phyloP scores from a whole-genome alignment of 225 moss, liverwort and hornwort genomes.

The Sphagnum contortum region DNA sequence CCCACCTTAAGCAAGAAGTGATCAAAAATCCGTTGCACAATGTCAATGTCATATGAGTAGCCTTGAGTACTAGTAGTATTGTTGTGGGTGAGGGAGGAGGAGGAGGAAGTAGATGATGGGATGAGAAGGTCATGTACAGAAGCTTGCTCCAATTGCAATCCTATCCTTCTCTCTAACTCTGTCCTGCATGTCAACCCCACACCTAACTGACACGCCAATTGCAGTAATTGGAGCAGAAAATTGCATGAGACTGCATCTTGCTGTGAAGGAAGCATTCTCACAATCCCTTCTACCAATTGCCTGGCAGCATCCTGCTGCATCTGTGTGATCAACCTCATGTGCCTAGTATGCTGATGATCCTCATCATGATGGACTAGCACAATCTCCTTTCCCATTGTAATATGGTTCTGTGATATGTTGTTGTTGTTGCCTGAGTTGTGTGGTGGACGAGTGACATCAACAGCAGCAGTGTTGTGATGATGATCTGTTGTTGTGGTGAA shows the following conservation, averaged over 20 bases:
- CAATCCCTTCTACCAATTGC: conserved; percentile 60
- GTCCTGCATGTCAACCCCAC: conserved; percentile 32
- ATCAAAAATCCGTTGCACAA: conserved; percentile 78
- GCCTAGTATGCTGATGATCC: conserved; percentile 8
- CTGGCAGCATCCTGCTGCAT: conserved; percentile 21
- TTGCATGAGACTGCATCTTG: conserved; percentile 70
- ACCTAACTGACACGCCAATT: conserved; percentile 58
- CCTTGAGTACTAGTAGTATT: too few relatives aligned
- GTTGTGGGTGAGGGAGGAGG: too few relatives aligned
- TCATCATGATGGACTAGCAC: conserved; percentile 14
- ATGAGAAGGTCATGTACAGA: conserved; percentile 80
- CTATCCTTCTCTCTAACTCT: conserved; percentile 71
- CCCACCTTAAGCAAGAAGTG: conserved; percentile 66
- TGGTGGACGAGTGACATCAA: neutral
- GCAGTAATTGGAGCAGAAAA: conserved; percentile 71
- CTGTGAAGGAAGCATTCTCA: conserved; percentile 56
- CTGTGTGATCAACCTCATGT: neutral
- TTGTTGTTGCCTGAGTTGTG: conserved; percentile 14
- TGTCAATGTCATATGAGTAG: conserved; percentile 54
- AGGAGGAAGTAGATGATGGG: conserved; percentile 35
- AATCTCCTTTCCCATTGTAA: conserved; percentile 27
- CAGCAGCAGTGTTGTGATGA: too few relatives aligned
- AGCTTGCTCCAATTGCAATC: conserved; percentile 78
- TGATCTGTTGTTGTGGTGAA: too few relatives aligned
- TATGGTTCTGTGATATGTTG: conserved; percentile 5